Evolutionary conservation across 148 eudicot genomes (phyloP), one percentile per base, ranked within the genome.

Genomic region (Amaranthus hypochondriacus): DNA sequence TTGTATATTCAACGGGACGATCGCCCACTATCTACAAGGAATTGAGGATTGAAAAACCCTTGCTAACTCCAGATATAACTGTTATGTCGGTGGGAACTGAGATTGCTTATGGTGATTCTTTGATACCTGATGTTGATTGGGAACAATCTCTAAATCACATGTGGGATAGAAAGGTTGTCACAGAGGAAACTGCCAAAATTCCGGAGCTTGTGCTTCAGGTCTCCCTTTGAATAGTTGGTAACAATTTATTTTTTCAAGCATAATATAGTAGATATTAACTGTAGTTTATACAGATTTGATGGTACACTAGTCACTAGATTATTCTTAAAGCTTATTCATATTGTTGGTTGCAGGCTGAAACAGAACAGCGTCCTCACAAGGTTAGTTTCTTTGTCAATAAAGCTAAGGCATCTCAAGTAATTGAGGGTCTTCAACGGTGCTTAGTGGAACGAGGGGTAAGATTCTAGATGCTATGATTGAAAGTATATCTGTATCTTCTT

Each of bases 31-130:
- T 74, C 28, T 86, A 85, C 79, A 85, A 83, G 71, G 69, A 85
- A 46, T 58, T 86, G 75, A 83, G 92, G 84, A 83, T 76, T 46
- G 87, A 86, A 73, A 89, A 85, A 64, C 92, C 92, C 6, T 79
- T 89, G 90, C 56, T 89, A 75, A 89, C 92, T 5, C 92, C 92
- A 7, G 92, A 89, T 82, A 82, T 89, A 47, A 85, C 90, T 62
- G 84, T 89, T 58, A 83, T 86, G 88, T 89, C 92, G 43, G 90
- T 89, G 73, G 92, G 92, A 53, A 89, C 92, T 62, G 90, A 89
- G 84, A 89, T 89, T 64, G 86, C 90, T 1, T 89, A 89, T 78
- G 88, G 92, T 9, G 81, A 84, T 68, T 69, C 76, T 7, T 85
- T 86, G 86, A 83, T 86, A 60, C 90, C 88, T 47, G 92, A 89